These are phyloP conservation scores for Hansenula lynferdii DNA, from an alignment of 1,139 yeast genomes.

Conservation along the genomic window DNA sequence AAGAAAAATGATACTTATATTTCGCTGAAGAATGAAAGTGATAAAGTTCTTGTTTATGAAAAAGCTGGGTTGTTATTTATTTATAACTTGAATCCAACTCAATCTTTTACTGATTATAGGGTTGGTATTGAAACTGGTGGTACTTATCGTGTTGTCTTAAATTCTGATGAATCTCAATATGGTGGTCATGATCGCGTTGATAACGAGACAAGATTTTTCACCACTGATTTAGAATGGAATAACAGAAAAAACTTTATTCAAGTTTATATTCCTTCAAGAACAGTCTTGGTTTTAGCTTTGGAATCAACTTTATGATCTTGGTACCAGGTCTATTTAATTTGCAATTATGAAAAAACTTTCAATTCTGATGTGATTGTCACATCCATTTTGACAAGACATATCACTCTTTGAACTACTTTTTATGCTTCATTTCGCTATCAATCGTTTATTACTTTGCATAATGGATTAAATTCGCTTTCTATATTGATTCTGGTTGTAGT, in stretches of 20 bases:
- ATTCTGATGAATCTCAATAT: conserved; percentile 63
- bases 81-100: conserved; percentile 84
- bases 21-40: conserved; percentile 82
- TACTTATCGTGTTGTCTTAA: conserved; percentile 64
- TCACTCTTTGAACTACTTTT: no score
- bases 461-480: background rate
- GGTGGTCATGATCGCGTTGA: conserved; percentile 84
- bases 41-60: conserved; percentile 85
- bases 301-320: conserved; percentile 8
- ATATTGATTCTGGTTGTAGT: no score
- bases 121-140: conserved; percentile 86
- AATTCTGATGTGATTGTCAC: no score
- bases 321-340: no score
- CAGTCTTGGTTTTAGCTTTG: conserved; percentile 67
- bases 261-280: conserved; percentile 80
- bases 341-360: no score
- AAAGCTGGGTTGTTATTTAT: conserved; percentile 80
- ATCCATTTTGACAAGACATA: no score
- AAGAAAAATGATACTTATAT: conserved; percentile 82
- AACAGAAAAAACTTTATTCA: conserved; percentile 69
- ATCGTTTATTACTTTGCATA: background rate
- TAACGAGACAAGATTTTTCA: conserved; percentile 45
- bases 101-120: conserved; percentile 82
- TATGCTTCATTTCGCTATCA: background rate
- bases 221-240: conserved; percentile 79